These are phyloP conservation scores for Tolypocladium cylindrosporum DNA, from an alignment of 2,329 filamentous ascomycete genomes.

Conservation along the genomic window DNA sequence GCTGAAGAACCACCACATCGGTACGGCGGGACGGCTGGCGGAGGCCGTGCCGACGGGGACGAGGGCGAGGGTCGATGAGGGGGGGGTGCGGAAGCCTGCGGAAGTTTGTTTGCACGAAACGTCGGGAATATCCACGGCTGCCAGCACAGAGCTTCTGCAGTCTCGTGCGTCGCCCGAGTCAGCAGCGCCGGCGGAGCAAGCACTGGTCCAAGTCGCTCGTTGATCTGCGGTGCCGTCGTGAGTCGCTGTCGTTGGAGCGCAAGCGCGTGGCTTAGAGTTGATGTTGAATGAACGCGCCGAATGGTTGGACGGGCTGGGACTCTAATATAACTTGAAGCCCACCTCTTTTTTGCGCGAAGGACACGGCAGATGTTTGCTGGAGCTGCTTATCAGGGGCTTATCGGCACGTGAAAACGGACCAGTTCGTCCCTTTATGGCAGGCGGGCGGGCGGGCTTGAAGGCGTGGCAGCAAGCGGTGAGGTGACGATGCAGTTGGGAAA, in stretches of 20 bases:
- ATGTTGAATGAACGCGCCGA: conserved; percentile 1
- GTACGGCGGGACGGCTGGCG: conserved; percentile 20
- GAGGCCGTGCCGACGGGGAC: conserved; percentile 13
- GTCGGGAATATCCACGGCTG: not conserved
- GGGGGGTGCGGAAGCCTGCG: not conserved
- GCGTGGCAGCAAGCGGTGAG: not conserved
- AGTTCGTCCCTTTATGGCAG: not conserved
- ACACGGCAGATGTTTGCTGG: not conserved
- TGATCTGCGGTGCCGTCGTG: not conserved
- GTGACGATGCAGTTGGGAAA: not conserved
- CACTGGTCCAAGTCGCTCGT: not conserved
- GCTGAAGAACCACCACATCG: conserved; percentile 77
- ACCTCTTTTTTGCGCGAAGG: not conserved
- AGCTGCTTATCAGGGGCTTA: conserved; percentile 1
- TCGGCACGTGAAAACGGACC: not conserved
- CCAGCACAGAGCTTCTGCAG: not conserved
- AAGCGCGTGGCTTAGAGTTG: not conserved
- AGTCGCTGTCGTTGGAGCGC: not conserved
- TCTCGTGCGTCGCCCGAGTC: not conserved
- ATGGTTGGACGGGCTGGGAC: not conserved
- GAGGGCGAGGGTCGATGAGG: not conserved
- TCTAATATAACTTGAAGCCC: not conserved
- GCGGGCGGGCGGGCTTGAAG: not conserved
- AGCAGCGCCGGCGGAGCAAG: not conserved
- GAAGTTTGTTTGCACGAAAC: not conserved